A percentile compares a stretch with the other conserved stretches of the same genome.
Conservation (phyloP, 768 basidiomycete species). For the Tylopilus plumbeoviolaceoides region DNA sequence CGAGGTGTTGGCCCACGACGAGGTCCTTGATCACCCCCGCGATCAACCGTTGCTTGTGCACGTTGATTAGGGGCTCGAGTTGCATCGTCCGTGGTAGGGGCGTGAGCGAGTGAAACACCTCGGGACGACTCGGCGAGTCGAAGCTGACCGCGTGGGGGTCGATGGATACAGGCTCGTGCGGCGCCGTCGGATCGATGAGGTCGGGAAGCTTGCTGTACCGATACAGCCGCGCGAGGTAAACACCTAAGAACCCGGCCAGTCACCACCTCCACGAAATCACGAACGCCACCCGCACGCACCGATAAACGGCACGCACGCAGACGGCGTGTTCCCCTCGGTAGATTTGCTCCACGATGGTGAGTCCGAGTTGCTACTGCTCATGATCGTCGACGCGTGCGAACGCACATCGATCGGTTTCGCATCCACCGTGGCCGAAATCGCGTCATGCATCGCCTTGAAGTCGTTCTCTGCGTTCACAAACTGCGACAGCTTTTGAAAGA, state of each 20-base stretch:
- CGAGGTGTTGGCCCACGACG: constrained; percentile 80
- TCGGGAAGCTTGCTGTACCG: constrained; percentile 68
- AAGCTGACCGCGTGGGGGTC: constrained; percentile 61
- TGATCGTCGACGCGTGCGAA: constrained; percentile 51
- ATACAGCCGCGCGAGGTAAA: constrained; percentile 72
- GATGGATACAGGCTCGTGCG: constrained; percentile 61
- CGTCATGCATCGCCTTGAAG: constrained; percentile 70
- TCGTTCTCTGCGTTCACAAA: constrained; percentile 63
- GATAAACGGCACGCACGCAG: constrained; percentile 78
- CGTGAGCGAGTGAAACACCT: constrained; percentile 71
- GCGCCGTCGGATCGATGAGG: constrained; percentile 78
- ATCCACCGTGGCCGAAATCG: constrained; percentile 61
- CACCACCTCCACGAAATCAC: background rate
- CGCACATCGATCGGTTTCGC: constrained; percentile 55
- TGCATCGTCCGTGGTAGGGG: constrained; percentile 74
- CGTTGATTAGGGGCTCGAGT: constrained; percentile 82
- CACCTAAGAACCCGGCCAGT: constrained; percentile 40
- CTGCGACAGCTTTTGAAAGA: constrained; percentile 66
- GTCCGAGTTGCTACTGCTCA: constrained; percentile 43
- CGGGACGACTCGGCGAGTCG: constrained; percentile 67
- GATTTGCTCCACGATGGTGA: constrained; percentile 35
- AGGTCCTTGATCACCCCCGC: constrained; percentile 77
- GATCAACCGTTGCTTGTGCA: constrained; percentile 82
- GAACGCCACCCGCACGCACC: constrained; percentile 40
- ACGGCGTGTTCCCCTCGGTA: constrained; percentile 42